Percentiles rank a stretch among this genome's conserved stretches.
phyloP scores from a whole-genome alignment of 2,329 filamentous ascomycete species.

The Talaromyces sp. region DNA sequence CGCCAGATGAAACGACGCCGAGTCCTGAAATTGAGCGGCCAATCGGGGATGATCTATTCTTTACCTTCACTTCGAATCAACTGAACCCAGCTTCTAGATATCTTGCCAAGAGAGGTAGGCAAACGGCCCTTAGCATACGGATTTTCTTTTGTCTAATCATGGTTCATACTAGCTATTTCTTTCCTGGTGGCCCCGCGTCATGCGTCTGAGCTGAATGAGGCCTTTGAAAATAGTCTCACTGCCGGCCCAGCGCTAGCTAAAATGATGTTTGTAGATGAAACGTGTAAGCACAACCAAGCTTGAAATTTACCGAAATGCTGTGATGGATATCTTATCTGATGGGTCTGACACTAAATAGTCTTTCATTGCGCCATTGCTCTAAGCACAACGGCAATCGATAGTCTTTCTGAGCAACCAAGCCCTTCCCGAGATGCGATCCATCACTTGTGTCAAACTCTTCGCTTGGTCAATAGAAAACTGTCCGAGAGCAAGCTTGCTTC shows the following conservation, averaged over 20 bases:
- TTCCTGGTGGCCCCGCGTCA: conserved; percentile 19
- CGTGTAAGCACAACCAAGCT: conserved; percentile 9
- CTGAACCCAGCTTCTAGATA: conserved; percentile 6
- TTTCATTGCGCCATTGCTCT: conserved; percentile 20
- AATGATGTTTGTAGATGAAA: conserved; percentile 19
- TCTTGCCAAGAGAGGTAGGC: conserved; percentile 15
- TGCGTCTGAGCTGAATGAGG: conserved; percentile 11
- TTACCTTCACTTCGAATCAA: conserved; percentile 6
- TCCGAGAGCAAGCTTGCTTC: conserved; percentile 1
- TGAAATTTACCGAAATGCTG: neutral
- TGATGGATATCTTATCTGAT: neutral
- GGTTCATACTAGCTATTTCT: neutral
- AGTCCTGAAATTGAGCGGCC: conserved; percentile 5
- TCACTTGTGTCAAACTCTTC: conserved; percentile 17
- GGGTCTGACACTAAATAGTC: neutral
- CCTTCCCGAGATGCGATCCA: conserved; percentile 5
- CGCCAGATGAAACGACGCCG: neutral
- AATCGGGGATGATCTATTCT: conserved; percentile 13
- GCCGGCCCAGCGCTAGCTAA: conserved; percentile 6
- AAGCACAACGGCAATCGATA: conserved; percentile 8
- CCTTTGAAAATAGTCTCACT: conserved; percentile 4
- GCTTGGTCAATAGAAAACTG: conserved; percentile 19
- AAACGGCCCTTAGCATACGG: neutral
- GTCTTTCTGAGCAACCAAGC: neutral
- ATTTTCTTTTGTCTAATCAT: neutral